phyloP scores from a whole-genome alignment of 2,329 filamentous ascomycete genomes.

The Curvularia spicifera region DNA sequence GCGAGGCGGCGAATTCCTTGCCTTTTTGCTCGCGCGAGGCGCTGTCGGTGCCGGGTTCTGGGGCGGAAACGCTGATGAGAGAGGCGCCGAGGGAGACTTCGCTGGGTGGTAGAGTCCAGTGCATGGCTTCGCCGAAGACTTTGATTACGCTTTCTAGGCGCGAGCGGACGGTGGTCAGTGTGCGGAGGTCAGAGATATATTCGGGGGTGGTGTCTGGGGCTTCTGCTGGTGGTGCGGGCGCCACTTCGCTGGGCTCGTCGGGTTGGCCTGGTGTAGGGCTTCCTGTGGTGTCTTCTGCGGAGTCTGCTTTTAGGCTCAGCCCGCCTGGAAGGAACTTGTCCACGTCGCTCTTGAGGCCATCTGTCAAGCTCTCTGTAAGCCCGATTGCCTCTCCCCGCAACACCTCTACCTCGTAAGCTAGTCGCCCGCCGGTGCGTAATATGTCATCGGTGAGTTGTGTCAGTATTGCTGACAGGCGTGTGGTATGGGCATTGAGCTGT shows the following conservation, averaged over 20 bases:
- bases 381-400: slow-evolving; percentile 84
- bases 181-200: slow-evolving; percentile 80
- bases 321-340: slow-evolving; percentile 69
- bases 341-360: slow-evolving; percentile 74
- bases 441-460: slow-evolving; percentile 96
- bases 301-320: slow-evolving; percentile 23
- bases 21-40: slow-evolving; percentile 85
- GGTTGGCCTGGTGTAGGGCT: slow-evolving; percentile 7
- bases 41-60: slow-evolving; percentile 70
- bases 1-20: slow-evolving; percentile 74
- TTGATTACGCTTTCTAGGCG: slow-evolving; percentile 90
- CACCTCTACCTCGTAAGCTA: slow-evolving; percentile 95
- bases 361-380: slow-evolving; percentile 78
- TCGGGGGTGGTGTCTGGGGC: slow-evolving; percentile 30
- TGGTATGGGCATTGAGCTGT: slow-evolving; percentile 86
- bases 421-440: slow-evolving; percentile 80
- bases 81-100: slow-evolving; percentile 83
- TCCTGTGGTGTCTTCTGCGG: slow-evolving; percentile 6
- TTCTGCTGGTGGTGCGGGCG: slow-evolving; percentile 4
- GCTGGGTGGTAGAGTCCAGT: slow-evolving; percentile 89
- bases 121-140: slow-evolving; percentile 93
- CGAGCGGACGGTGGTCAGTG: slow-evolving; percentile 78
- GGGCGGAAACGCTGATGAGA: slow-evolving; percentile 88
- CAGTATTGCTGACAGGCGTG: slow-evolving; percentile 78
- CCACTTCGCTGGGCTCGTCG: slow-evolving; percentile 5